Evolutionary conservation across 208 protist genomes (phyloP).

Genomic region (Endotrypanum monterogeii): DNA sequence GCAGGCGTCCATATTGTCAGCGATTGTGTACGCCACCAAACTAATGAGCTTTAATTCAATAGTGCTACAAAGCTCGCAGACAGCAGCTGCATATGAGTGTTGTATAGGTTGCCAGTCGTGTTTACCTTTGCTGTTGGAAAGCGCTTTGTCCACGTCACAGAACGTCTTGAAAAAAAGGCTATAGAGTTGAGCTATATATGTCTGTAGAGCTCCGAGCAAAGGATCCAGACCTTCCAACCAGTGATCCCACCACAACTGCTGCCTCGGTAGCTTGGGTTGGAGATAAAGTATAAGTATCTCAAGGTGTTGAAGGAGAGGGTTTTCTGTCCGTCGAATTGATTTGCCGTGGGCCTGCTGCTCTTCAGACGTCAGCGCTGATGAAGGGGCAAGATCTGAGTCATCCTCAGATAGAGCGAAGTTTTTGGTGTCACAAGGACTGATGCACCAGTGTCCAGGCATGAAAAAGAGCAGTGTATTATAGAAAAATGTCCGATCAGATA

Average conservation of each 20-base stretch:
- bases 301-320: constrained; percentile 2
- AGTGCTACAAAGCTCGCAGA: constrained; percentile 11
- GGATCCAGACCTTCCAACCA: constrained; percentile 6
- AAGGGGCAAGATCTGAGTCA: not conserved
- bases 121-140: not conserved
- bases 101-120: constrained; percentile 1
- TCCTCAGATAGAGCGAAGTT: not conserved
- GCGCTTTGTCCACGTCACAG: not conserved
- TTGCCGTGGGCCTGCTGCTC: not conserved
- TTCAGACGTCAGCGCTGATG: not conserved
- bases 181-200: not conserved
- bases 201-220: not conserved
- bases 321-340: not conserved
- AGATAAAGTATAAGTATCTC: constrained; percentile 3
- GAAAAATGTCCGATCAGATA: not conserved
- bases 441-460: constrained; percentile 15
- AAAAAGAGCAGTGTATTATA: constrained; percentile 8
- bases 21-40: constrained; percentile 8
- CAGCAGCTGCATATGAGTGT: constrained; percentile 2
- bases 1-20: not conserved
- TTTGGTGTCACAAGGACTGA: not conserved
- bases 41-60: constrained; percentile 11
- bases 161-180: constrained; percentile 14
- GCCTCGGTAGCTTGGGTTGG: constrained; percentile 8
- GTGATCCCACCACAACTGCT: not conserved